Evolutionary conservation across 176 grass and related monocot genomes (phyloP).

Genomic region (Dendrocalamus sinicus): DNA sequence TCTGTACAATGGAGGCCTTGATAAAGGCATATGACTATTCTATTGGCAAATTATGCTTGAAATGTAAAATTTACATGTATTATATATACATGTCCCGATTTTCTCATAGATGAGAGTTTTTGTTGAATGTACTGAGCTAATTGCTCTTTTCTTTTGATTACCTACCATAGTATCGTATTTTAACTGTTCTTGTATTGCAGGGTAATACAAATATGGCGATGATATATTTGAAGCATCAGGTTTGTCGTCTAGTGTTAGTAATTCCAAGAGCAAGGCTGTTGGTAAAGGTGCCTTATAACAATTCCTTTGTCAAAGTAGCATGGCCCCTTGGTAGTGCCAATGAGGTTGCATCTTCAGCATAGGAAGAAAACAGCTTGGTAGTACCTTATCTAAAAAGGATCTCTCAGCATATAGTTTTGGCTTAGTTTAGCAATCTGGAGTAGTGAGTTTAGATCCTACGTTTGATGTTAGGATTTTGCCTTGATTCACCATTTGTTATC

Average conservation of each 20-base stretch:
- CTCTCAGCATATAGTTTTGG: conserved; percentile 50
- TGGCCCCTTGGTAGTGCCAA: conserved; percentile 97
- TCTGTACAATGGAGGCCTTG: not conserved
- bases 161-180: conserved; percentile 8
- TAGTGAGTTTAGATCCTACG: conserved; percentile 45
- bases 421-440: conserved; percentile 51
- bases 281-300: conserved; percentile 77
- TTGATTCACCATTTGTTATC: conserved; percentile 52
- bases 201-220: conserved; percentile 74
- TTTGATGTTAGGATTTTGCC: conserved; percentile 54
- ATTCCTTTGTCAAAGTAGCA: conserved; percentile 84
- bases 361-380: conserved; percentile 46
- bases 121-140: conserved; percentile 7
- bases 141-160: not conserved
- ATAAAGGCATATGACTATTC: conserved; percentile 28
- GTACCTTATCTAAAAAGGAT: conserved; percentile 31
- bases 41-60: conserved; percentile 14
- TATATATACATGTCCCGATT: conserved; percentile 27
- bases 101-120: conserved; percentile 9
- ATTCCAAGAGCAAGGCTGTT: conserved; percentile 78
- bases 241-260: conserved; percentile 62
- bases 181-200: conserved; percentile 44
- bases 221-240: conserved; percentile 70
- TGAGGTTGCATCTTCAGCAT: conserved; percentile 82
- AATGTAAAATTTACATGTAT: not conserved